Conservation (phyloP, 1,284 basidiomycete genomes). For the Ceraceosorus guamensis region DNA sequence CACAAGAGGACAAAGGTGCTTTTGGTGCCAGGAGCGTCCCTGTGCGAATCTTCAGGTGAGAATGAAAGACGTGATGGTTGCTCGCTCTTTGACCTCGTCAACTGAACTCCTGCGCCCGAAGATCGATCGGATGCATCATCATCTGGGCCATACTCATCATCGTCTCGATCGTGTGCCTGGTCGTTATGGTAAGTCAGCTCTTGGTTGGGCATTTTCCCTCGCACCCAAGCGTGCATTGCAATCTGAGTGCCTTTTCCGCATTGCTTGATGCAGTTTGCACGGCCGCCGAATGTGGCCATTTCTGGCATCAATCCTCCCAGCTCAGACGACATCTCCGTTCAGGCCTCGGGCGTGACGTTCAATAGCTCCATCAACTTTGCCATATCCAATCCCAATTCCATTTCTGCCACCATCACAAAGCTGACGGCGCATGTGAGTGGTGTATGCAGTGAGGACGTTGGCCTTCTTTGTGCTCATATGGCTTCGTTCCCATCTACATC, state of each 20-base stretch:
- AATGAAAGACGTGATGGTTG: neutral
- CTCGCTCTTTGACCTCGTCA: neutral
- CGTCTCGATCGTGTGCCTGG: constrained; percentile 32
- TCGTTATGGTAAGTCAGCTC: constrained; percentile 15
- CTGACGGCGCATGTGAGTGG: constrained; percentile 20
- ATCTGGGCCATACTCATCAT: constrained; percentile 32
- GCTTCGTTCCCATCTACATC: neutral
- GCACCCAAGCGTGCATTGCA: neutral
- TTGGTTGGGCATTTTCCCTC: neutral
- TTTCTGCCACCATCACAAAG: constrained; percentile 34
- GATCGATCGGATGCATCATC: constrained; percentile 34
- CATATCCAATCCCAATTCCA: constrained; percentile 43
- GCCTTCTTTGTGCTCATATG: neutral
- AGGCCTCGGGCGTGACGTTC: constrained; percentile 26
- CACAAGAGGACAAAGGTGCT: constrained; percentile 30
- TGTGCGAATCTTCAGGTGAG: constrained; percentile 25
- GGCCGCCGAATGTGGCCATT: constrained; percentile 41
- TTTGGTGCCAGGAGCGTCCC: constrained; percentile 27
- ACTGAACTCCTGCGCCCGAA: neutral
- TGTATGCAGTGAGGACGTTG: neutral
- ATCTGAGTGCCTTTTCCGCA: too few species aligned
- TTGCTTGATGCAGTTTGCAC: constrained; percentile 20
- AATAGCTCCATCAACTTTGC: constrained; percentile 36
- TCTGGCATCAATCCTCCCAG: constrained; percentile 18
- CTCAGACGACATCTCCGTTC: constrained; percentile 18